Conservation (phyloP, 73 alveolate genomes). For the Stentor roeselii region DNA sequence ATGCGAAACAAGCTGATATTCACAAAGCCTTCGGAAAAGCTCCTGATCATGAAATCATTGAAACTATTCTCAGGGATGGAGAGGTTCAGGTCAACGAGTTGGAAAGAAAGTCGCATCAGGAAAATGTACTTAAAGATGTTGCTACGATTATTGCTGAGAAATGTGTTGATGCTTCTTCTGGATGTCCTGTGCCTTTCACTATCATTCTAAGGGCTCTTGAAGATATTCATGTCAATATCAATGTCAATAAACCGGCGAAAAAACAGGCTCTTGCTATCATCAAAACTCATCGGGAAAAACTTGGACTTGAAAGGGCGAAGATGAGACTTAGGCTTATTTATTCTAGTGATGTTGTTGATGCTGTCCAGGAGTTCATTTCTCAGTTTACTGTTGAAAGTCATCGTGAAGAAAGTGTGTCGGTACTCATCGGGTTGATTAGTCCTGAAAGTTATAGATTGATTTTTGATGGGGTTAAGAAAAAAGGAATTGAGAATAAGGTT, state of each 20-base stretch:
- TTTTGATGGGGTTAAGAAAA: not conserved
- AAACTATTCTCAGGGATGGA: constrained; percentile 91
- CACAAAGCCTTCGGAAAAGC: constrained; percentile 72
- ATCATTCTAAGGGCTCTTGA: constrained; percentile 78
- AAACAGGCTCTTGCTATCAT: constrained; percentile 80
- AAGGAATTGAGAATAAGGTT: not conserved
- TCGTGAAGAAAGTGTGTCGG: not conserved
- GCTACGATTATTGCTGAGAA: constrained; percentile 72
- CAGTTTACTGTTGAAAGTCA: not conserved
- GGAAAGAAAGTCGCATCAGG: constrained; percentile 75
- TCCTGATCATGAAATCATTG: constrained; percentile 73
- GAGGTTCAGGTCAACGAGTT: constrained; percentile 81
- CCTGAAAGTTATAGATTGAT: constrained; percentile 22
- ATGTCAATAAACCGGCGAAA: constrained; percentile 66
- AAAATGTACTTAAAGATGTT: constrained; percentile 64
- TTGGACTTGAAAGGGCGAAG: constrained; percentile 81
- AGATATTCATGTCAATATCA: constrained; percentile 57
- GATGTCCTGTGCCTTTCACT: constrained; percentile 63
- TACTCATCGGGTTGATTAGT: not conserved
- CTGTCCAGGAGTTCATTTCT: not conserved
- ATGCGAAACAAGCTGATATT: constrained; percentile 86
- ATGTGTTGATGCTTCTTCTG: constrained; percentile 69
- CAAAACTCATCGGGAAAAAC: constrained; percentile 49
- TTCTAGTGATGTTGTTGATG: not conserved
- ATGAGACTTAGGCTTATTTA: constrained; percentile 41